These are phyloP conservation scores for Amanita polypyramis DNA, from an alignment of 768 basidiomycete genomes.

Conservation along the genomic window DNA sequence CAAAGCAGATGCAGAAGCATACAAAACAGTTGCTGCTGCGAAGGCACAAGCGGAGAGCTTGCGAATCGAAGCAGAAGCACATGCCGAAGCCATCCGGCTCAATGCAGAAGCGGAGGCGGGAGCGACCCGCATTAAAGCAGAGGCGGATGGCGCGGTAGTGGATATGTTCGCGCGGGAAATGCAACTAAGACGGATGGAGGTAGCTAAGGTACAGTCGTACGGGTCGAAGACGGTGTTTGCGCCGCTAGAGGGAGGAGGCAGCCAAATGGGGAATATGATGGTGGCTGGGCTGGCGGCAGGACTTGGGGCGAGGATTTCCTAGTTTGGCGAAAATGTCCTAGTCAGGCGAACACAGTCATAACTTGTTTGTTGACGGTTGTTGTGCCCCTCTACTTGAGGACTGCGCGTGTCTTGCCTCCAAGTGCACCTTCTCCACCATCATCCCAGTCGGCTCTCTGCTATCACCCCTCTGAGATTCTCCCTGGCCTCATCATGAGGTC, in stretches of 20 bases:
- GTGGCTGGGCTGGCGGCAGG: constrained; percentile 62
- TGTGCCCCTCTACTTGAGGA: constrained; percentile 19
- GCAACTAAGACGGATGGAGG: constrained; percentile 58
- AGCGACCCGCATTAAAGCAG: constrained; percentile 52
- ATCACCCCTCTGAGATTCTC: constrained; percentile 6
- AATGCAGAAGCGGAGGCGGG: constrained; percentile 67
- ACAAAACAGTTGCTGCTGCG: constrained; percentile 61
- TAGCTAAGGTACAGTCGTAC: constrained; percentile 51
- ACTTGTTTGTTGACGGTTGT: constrained; percentile 27
- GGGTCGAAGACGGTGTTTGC: constrained; percentile 63
- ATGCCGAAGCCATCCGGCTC: constrained; percentile 69
- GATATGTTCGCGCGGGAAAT: constrained; percentile 72
- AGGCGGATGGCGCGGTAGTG: constrained; percentile 48
- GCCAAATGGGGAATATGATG: constrained; percentile 51
- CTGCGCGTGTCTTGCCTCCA: constrained; percentile 32
- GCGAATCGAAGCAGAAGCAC: constrained; percentile 70
- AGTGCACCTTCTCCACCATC: constrained; percentile 12
- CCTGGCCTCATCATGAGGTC: constrained; percentile 55
- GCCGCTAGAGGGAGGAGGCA: constrained; percentile 49
- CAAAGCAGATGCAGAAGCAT: constrained; percentile 68
- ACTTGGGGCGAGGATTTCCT: constrained; percentile 39
- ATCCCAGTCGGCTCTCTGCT: constrained; percentile 6
- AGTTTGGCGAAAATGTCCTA: constrained; percentile 12
- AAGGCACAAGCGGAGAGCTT: constrained; percentile 59
- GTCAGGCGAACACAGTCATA: not conserved